Evolutionary conservation across 495 filamentous ascomycete species (phyloP), one percentile per base, ranked within the genome.

Genomic region (Saxophila tyrrhenica): DNA sequence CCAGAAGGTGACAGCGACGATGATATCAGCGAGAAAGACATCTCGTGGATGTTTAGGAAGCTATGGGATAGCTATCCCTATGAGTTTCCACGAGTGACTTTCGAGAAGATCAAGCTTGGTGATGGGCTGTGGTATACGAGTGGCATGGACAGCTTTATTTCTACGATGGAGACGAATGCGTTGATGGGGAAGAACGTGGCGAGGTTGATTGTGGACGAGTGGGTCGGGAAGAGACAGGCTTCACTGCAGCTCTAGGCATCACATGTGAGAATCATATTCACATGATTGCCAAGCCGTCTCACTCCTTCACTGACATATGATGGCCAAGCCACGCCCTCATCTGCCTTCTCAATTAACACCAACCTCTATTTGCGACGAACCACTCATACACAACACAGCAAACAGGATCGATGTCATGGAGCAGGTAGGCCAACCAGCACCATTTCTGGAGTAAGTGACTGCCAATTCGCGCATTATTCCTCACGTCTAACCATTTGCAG

Each of bases 131-230:
- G 86, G 78, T 97, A 98, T 65, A 97, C 92, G 0, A 82, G 85
- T 41, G 91, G 86, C 0, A 95, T 97, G 50, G 92, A 98, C 70
- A 84, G 82, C 59, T 96, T 98, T 62, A 94, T 97, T 55, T 88
- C 82, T 15, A 95, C 92, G 0, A 99, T 99, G 92, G 92, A 99
- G 74, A 99, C 94, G 8, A 97, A 85, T 66, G 83, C 85, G 0
- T 66, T 97, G 62, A 95, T 95, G 91, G 92, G 92, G 0, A 90
- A 81, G 76, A 97, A 98, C 70, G 85, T 97, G 38, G 92, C 92
- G 13, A 74, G 75, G 23, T 70, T 97, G 39, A 77, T 96, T 48
- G 73, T 84, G 3, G 77, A 89, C 60, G 16, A 22, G 17, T 51
- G 52, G 57, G 9, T 25, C 9, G 29, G 25, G 47, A 25, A 10